Percentiles rank a stretch among this genome's conserved stretches.
phyloP scores from a whole-genome alignment of 305 asterid species.

The Fraxinus floribunda region DNA sequence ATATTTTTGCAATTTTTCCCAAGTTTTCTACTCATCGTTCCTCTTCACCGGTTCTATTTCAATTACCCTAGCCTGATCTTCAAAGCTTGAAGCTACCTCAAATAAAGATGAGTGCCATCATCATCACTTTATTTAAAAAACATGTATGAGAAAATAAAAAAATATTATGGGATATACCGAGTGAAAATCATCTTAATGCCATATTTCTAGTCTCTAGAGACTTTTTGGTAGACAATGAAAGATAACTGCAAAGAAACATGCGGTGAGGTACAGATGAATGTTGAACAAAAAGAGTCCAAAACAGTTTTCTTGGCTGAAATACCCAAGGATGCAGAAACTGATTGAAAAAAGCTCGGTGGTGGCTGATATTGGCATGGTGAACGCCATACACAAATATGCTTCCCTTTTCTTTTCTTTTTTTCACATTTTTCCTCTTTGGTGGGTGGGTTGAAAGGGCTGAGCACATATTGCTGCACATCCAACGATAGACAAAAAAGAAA shows the following conservation, averaged over 20 bases:
- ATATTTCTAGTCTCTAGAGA: neutral
- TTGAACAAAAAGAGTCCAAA: neutral
- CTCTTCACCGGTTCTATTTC: neutral
- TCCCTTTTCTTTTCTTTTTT: neutral
- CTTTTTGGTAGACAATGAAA: neutral
- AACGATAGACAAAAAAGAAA: neutral
- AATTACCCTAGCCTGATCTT: neutral
- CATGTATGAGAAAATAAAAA: neutral
- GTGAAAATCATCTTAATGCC: neutral
- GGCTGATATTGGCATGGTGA: neutral
- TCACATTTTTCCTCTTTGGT: neutral
- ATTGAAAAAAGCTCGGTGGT: neutral
- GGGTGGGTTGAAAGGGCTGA: neutral
- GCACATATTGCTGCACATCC: neutral
- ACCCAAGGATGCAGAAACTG: neutral
- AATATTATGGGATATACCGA: neutral
- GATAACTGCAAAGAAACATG: neutral
- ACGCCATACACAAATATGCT: neutral
- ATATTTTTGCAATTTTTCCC: neutral
- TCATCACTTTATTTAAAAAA: neutral
- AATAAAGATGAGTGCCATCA: neutral
- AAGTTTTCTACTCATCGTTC: neutral
- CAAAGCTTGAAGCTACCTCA: neutral
- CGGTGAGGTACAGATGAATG: neutral
- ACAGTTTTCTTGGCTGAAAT: neutral